Evolutionary conservation across 176 grass and related monocot species (phyloP), one percentile per base, ranked within the genome.

Genomic region (Rhynchospora pubera): DNA sequence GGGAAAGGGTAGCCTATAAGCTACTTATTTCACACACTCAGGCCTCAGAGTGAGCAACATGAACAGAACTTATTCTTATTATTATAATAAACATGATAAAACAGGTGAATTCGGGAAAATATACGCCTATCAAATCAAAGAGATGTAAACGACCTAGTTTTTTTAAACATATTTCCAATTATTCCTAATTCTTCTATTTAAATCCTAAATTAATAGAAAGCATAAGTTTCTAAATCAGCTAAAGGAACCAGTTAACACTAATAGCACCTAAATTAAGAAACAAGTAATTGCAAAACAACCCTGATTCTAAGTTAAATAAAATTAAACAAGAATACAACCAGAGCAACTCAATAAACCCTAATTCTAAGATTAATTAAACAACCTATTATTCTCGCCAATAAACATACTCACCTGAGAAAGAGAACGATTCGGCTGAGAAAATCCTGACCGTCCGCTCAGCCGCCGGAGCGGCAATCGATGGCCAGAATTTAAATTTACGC

Each of bases 401-500:
- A 56, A 39, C 42, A 34, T 58, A 81, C 81, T 83, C 81, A 83
- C 81, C 63, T 50, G 81, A 57, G 45, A 81, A 61, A 30, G 81
- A 83, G 63, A 53, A 55, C 43, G 57, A 82, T 43, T 55, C 2
- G 21, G 62, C 21, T 6, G 21, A 63, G 58, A 82, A 48, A 82
- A 24, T 28, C 10, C 55, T 46, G 59, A 63, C 23, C 55, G 30
- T 82, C 59, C 79, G 57, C 42, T 82, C 57, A 59, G 16, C 79
- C 79, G 79, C 21, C 58, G 59, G 12, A 9, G 21, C 48, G 79
- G 53, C 57, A 46, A 82, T 65, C 57, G 21, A 82, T 24, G 58
- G 57, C 58, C 21, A 45, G 79, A 66, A 32, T 69, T 32, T 13
- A 13, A 32, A 23, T 32, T 69, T 26, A 5, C 5, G 1, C 13